A percentile compares a stretch with the other conserved stretches of the same genome.
phyloP scores from a whole-genome alignment of 2,329 filamentous ascomycete genomes.

The Botrytis deweyae region DNA sequence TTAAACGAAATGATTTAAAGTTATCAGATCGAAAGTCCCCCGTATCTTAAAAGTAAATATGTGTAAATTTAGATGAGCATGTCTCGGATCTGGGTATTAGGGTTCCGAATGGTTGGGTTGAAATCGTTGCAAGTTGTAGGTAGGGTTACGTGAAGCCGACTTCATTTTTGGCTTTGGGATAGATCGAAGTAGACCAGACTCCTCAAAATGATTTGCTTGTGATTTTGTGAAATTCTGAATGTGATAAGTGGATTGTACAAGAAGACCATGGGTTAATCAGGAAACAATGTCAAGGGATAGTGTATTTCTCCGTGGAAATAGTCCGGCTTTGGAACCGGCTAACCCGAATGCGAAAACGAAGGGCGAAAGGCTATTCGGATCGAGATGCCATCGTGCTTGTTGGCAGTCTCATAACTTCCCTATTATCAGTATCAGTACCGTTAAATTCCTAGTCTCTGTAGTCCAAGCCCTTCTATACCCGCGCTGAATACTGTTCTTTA shows the following conservation, averaged over 20 bases:
- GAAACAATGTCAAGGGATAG: background rate
- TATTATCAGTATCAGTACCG: background rate
- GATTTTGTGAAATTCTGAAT: background rate
- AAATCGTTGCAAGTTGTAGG: background rate
- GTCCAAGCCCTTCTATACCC: background rate
- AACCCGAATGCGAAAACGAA: background rate
- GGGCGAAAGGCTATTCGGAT: background rate
- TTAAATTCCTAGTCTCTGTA: background rate
- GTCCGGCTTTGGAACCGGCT: background rate
- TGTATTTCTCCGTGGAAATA: background rate
- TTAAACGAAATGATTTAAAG: background rate
- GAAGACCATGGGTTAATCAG: background rate
- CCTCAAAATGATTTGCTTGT: background rate
- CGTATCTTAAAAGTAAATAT: background rate
- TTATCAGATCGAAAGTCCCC: slow-evolving; percentile 9
- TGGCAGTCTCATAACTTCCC: background rate
- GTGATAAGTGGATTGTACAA: background rate
- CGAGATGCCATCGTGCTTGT: background rate
- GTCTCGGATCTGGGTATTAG: background rate
- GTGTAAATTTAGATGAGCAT: background rate
- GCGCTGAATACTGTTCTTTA: background rate
- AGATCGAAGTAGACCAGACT: background rate
- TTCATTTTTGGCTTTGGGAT: background rate
- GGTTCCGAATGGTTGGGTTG: background rate
- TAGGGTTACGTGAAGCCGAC: background rate